Percentiles rank a stretch among this genome's conserved stretches.
Conservation (phyloP, 208 protist species). For the Herpetomonas muscarum region DNA sequence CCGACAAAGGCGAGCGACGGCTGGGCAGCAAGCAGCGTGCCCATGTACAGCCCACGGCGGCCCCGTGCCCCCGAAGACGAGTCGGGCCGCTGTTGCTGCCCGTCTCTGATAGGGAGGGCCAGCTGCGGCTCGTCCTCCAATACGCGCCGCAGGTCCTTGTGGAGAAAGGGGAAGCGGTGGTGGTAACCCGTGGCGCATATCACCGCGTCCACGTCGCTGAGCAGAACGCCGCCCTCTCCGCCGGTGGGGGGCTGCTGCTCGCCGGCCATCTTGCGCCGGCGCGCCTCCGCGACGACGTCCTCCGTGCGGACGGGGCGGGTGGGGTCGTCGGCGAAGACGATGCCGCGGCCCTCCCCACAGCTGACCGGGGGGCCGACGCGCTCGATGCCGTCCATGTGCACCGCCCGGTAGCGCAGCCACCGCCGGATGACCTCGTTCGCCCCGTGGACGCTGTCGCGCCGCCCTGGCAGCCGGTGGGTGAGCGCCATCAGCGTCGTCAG, state of each 20-base stretch:
- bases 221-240: slow-evolving; percentile 21
- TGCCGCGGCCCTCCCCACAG: slow-evolving; percentile 35
- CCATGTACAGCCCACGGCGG: slow-evolving; percentile 63
- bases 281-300: slow-evolving; percentile 36
- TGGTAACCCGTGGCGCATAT: slow-evolving; percentile 81
- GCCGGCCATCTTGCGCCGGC: slow-evolving; percentile 2
- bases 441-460: slow-evolving; percentile 38
- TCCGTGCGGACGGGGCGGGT: slow-evolving; percentile 5
- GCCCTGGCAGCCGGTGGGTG: slow-evolving; percentile 33
- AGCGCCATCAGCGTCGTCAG: slow-evolving; percentile 26
- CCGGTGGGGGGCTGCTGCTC: background rate
- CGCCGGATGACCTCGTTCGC: slow-evolving; percentile 44
- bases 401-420: slow-evolving; percentile 53
- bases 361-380: slow-evolving; percentile 36
- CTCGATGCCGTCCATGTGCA: slow-evolving; percentile 24
- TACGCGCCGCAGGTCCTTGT: slow-evolving; percentile 43
- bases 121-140: slow-evolving; percentile 38
- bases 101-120: slow-evolving; percentile 6
- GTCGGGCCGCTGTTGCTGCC: background rate
- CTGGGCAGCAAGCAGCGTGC: slow-evolving; percentile 49
- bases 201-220: slow-evolving; percentile 73
- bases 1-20: slow-evolving; percentile 81
- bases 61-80: background rate
- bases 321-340: slow-evolving; percentile 42
- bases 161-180: slow-evolving; percentile 72